These are phyloP conservation scores for Bretziella fagacearum DNA, from an alignment of 2,329 filamentous ascomycete species.

Conservation along the genomic window DNA sequence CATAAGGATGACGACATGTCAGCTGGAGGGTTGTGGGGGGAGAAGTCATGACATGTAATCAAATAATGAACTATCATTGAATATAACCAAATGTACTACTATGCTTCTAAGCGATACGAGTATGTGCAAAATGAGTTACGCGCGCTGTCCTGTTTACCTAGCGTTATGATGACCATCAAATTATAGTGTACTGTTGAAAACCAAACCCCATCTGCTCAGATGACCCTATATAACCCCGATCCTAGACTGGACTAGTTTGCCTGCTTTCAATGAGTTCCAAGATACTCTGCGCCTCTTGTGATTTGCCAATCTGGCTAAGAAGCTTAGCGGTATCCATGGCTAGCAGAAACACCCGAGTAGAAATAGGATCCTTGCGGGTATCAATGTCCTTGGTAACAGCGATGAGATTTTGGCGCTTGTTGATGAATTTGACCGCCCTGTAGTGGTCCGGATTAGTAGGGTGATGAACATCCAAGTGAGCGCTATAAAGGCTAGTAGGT, in stretches of 20 bases:
- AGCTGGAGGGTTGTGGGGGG: too few relatives aligned
- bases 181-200: not conserved
- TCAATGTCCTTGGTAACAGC: not conserved
- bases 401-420: conserved; percentile 12
- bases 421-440: conserved; percentile 31
- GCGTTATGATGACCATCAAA: not conserved
- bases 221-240: too few relatives aligned
- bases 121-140: not conserved
- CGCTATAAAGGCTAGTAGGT: conserved; percentile 28
- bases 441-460: conserved; percentile 32
- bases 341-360: conserved; percentile 15
- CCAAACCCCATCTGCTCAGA: too few relatives aligned
- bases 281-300: conserved; percentile 21
- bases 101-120: too few relatives aligned
- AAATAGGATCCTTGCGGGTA: not conserved
- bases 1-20: not conserved
- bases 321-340: conserved; percentile 23
- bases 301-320: conserved; percentile 21
- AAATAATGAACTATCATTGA: too few relatives aligned
- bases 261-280: conserved; percentile 17
- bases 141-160: conserved; percentile 4
- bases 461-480: conserved; percentile 39
- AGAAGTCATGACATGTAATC: too few relatives aligned
- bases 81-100: too few relatives aligned
- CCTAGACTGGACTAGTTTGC: not conserved